Evolutionary conservation across 805 yeast species (phyloP).

Genomic region (Metschnikowia kunwiensis): DNA sequence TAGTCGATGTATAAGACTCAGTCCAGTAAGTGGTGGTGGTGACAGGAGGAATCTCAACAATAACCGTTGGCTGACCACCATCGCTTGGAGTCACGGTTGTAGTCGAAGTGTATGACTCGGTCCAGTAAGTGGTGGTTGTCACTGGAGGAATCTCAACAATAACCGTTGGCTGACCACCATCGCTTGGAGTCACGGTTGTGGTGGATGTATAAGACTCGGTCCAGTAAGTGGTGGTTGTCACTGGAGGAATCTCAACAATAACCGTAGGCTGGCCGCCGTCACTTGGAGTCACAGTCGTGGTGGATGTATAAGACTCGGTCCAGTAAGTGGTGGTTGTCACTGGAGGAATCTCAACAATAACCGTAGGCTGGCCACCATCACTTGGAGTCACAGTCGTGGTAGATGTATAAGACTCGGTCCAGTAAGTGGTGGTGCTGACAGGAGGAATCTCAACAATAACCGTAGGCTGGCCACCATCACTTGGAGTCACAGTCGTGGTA

Average conservation of each 20-base stretch:
- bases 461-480: background rate
- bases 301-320: background rate
- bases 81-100: conserved; percentile 1
- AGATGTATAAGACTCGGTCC: background rate
- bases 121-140: conserved; percentile 1
- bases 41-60: background rate
- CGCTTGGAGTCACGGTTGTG: background rate
- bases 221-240: background rate
- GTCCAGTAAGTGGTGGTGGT: conserved; percentile 1
- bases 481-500: conserved; percentile 1
- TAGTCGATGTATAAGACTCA: background rate
- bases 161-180: conserved; percentile 1
- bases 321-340: background rate
- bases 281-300: background rate
- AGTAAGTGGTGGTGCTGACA: background rate
- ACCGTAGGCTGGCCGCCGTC: background rate
- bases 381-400: background rate
- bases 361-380: conserved; percentile 1
- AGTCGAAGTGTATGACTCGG: background rate
- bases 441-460: background rate
- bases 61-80: background rate
- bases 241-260: background rate
- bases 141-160: background rate
- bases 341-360: background rate
- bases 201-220: background rate